Percentiles rank a stretch among this genome's conserved stretches.
phyloP scores from a whole-genome alignment of 305 asterid species.

The Fraxinus angustifolia region DNA sequence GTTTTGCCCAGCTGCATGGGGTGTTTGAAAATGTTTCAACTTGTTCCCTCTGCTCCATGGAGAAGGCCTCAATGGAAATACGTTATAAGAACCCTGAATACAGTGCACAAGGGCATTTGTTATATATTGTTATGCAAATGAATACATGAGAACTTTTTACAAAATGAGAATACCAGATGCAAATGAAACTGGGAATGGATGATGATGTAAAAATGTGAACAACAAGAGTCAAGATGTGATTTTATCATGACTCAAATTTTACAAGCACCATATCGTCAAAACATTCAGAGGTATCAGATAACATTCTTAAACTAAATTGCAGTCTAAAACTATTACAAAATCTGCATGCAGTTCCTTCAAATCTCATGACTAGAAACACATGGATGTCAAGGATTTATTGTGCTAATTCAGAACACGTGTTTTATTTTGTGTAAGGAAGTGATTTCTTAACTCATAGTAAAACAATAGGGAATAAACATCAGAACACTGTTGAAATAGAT shows the following conservation, averaged over 20 bases:
- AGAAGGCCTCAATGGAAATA: slow-evolving; percentile 36
- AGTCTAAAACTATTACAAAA: not conserved
- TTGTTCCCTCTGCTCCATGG: slow-evolving; percentile 48
- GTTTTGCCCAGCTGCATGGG: slow-evolving; percentile 35
- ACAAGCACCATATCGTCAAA: not conserved
- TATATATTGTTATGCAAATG: slow-evolving; percentile 5
- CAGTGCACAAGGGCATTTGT: slow-evolving; percentile 8
- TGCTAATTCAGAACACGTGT: not conserved
- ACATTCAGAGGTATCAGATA: not conserved
- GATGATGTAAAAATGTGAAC: not conserved
- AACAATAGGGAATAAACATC: not conserved
- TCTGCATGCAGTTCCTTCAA: not conserved
- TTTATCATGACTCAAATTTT: not conserved
- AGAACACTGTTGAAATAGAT: not conserved
- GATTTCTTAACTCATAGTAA: not conserved
- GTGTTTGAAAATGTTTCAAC: slow-evolving; percentile 34
- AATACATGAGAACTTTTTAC: slow-evolving; percentile 15
- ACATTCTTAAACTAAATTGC: not conserved
- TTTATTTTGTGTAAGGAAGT: not conserved
- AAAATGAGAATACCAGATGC: slow-evolving; percentile 6
- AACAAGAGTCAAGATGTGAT: not conserved
- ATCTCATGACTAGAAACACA: not conserved
- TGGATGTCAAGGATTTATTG: not conserved
- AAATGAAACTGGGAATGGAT: not conserved
- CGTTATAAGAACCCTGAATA: slow-evolving; percentile 57